Evolutionary conservation across 257 asterid species (phyloP).

Genomic region (Solanum bukasovii): DNA sequence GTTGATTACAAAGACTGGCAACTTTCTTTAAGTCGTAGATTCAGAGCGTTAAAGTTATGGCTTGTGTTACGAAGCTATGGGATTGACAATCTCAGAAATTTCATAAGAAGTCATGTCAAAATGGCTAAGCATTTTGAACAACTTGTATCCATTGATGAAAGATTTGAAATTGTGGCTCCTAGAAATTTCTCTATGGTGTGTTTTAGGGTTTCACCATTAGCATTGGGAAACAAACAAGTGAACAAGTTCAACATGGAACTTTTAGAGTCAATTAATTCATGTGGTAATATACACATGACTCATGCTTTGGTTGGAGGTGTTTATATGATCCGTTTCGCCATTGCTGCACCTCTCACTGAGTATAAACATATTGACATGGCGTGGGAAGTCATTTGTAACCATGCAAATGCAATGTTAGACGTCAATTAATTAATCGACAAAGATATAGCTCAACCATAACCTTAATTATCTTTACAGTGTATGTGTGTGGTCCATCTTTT

Average conservation of each 20-base stretch:
- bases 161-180: slow-evolving; percentile 72
- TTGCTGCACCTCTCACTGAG: no score
- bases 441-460: no score
- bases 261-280: slow-evolving; percentile 35
- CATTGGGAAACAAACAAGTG: slow-evolving; percentile 13
- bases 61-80: slow-evolving; percentile 62
- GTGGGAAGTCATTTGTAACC: no score
- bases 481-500: no score
- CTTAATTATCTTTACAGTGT: no score
- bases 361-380: no score
- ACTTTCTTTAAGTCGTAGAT: slow-evolving; percentile 54
- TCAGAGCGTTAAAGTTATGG: slow-evolving; percentile 55
- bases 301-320: no score
- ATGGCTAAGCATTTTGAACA: not conserved
- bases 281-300: no score
- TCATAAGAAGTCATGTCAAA: slow-evolving; percentile 15
- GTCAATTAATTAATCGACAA: no score
- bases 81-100: slow-evolving; percentile 42
- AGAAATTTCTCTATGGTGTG: slow-evolving; percentile 66
- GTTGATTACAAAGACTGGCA: slow-evolving; percentile 79
- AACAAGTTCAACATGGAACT: slow-evolving; percentile 35
- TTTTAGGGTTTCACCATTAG: slow-evolving; percentile 41
- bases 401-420: no score
- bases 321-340: no score
- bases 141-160: slow-evolving; percentile 41